phyloP scores from a whole-genome alignment of 441 rosid genomes.

The Jatropha podagrica region DNA sequence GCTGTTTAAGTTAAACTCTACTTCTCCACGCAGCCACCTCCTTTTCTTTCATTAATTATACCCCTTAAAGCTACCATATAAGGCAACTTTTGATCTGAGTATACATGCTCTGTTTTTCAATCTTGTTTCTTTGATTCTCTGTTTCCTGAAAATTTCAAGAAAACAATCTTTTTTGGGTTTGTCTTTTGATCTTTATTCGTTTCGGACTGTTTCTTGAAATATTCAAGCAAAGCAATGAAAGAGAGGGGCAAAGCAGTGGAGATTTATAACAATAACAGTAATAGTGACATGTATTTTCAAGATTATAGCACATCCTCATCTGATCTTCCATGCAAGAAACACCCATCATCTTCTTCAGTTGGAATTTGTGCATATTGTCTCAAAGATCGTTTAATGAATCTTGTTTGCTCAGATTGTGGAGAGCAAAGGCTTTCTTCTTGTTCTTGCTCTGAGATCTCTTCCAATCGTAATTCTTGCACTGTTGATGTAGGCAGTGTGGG shows the following conservation, averaged over 20 bases:
- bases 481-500: constrained; percentile 69
- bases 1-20: constrained; percentile 9
- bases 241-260: constrained; percentile 84
- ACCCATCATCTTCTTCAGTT: constrained; percentile 67
- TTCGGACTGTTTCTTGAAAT: not conserved
- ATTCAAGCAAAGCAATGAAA: constrained; percentile 43
- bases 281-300: constrained; percentile 28
- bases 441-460: constrained; percentile 76
- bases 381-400: constrained; percentile 73
- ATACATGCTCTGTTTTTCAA: not conserved
- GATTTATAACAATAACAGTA: constrained; percentile 33
- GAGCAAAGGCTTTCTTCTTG: constrained; percentile 94
- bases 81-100: not conserved
- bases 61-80: not conserved
- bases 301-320: constrained; percentile 51
- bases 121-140: not conserved
- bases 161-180: not conserved
- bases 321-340: constrained; percentile 78
- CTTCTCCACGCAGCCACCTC: not conserved
- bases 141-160: not conserved
- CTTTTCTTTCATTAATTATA: not conserved
- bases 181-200: too few relatives aligned
- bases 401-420: constrained; percentile 94
- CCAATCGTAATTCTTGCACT: constrained; percentile 57
- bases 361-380: constrained; percentile 93